Percentiles rank a stretch among this genome's conserved stretches.
These are phyloP conservation scores for Sugiyamaella boreocaroliniensis DNA, from an alignment of 805 yeast species.

Conservation along the genomic window DNA sequence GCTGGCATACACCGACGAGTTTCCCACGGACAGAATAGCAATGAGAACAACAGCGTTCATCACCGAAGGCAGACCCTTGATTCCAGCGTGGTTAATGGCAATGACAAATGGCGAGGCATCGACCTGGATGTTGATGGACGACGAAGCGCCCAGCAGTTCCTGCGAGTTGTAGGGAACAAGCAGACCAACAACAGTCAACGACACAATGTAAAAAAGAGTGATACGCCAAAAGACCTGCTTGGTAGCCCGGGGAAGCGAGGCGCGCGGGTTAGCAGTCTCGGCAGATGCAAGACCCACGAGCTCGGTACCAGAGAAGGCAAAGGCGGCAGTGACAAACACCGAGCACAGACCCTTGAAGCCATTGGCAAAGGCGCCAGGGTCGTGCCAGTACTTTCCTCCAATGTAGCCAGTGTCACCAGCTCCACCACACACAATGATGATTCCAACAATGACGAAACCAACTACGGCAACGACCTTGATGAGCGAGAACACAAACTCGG, in stretches of 20 bases:
- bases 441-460: constrained; percentile 58
- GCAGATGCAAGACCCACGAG: constrained; percentile 65
- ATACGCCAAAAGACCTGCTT: constrained; percentile 78
- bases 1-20: constrained; percentile 58
- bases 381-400: constrained; percentile 52
- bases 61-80: constrained; percentile 56
- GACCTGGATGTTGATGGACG: constrained; percentile 41
- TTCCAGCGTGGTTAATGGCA: constrained; percentile 58
- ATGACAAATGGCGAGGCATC: constrained; percentile 67
- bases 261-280: constrained; percentile 60
- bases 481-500: constrained; percentile 55
- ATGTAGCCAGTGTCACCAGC: constrained; percentile 48
- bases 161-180: constrained; percentile 56
- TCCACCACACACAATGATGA: constrained; percentile 47
- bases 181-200: constrained; percentile 51
- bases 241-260: constrained; percentile 59
- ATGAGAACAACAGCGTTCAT: constrained; percentile 62
- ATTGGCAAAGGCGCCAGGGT: constrained; percentile 64
- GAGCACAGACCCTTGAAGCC: constrained; percentile 66
- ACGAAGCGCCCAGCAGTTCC: constrained; percentile 39
- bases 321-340: constrained; percentile 65
- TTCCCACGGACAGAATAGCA: constrained; percentile 61
- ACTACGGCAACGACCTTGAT: constrained; percentile 55
- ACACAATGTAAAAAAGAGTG: constrained; percentile 53
- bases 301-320: constrained; percentile 67